phyloP scores from a whole-genome alignment of 106 monocot genomes.

The Dendrobium catenatum region DNA sequence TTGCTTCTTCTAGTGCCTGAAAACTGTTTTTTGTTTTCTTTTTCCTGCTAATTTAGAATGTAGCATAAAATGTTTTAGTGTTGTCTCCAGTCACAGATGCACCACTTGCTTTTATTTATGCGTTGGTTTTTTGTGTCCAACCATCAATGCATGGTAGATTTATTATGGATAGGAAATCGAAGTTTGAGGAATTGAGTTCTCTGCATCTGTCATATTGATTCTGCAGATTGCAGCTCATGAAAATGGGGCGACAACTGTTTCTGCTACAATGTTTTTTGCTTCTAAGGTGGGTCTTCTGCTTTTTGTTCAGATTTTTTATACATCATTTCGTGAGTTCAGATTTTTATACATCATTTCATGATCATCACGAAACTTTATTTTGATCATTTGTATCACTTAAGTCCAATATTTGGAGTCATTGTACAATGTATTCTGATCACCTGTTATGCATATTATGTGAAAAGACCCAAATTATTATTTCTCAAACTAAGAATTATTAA shows the following conservation, averaged over 20 bases:
- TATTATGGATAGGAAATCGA: not conserved
- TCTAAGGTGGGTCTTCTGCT: constrained; percentile 40
- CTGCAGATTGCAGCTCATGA: constrained; percentile 63
- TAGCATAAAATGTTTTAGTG: not conserved
- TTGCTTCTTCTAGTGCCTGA: not conserved
- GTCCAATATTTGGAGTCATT: not conserved
- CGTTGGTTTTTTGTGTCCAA: not conserved
- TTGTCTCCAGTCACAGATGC: not conserved
- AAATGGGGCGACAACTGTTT: constrained; percentile 98
- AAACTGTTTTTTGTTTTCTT: not conserved
- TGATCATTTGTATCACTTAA: not conserved
- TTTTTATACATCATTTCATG: not conserved
- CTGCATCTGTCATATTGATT: constrained; percentile 1
- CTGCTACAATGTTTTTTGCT: constrained; percentile 98
- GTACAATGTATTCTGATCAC: not conserved
- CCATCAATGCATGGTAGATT: not conserved
- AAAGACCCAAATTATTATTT: not conserved
- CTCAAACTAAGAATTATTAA: not conserved
- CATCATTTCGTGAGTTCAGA: not conserved
- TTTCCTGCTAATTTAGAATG: not conserved
- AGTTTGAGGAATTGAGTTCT: not conserved
- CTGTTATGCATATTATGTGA: not conserved
- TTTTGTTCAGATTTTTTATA: not conserved
- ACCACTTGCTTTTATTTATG: not conserved
- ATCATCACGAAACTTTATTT: not conserved